phyloP scores from a whole-genome alignment of 2,329 filamentous ascomycete genomes.

The Kalmusia sp. region DNA sequence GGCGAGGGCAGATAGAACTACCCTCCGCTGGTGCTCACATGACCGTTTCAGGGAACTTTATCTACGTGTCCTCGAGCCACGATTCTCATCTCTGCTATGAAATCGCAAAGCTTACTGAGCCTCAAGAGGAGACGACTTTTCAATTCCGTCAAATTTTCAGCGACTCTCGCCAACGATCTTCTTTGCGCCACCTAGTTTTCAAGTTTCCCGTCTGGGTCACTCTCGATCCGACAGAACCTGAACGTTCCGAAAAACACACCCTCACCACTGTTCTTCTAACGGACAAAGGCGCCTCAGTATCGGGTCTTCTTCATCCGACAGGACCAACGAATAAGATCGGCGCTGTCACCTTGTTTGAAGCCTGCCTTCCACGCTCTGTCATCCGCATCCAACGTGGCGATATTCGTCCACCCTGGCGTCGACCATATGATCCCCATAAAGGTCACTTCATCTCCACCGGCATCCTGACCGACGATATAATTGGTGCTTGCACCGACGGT shows the following conservation, averaged over 20 bases:
- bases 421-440: slow-evolving; percentile 19
- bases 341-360: slow-evolving; percentile 50
- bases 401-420: slow-evolving; percentile 47
- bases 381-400: slow-evolving; percentile 60
- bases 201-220: slow-evolving; percentile 7
- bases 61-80: slow-evolving; percentile 62
- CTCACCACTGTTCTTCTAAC: slow-evolving; percentile 38
- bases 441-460: slow-evolving; percentile 34
- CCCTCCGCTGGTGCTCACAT: slow-evolving; percentile 60
- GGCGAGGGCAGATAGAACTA: slow-evolving; percentile 48
- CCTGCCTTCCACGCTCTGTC: slow-evolving; percentile 49
- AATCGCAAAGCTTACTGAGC: slow-evolving; percentile 46
- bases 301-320: slow-evolving; percentile 36
- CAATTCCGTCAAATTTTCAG: slow-evolving; percentile 35
- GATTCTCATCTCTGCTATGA: slow-evolving; percentile 61
- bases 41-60: slow-evolving; percentile 52
- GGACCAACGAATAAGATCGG: slow-evolving; percentile 26
- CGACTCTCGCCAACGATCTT: slow-evolving; percentile 36
- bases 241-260: background rate
- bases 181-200: slow-evolving; percentile 35
- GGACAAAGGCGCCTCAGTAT: slow-evolving; percentile 42
- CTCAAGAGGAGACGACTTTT: slow-evolving; percentile 30
- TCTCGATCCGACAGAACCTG: background rate
- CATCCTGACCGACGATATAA: slow-evolving; percentile 54
- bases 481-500: slow-evolving; percentile 61